Base-by-base conservation (phyloP, 495 filamentous ascomycete genomes). In the Penicillium subrubescens region DNA sequence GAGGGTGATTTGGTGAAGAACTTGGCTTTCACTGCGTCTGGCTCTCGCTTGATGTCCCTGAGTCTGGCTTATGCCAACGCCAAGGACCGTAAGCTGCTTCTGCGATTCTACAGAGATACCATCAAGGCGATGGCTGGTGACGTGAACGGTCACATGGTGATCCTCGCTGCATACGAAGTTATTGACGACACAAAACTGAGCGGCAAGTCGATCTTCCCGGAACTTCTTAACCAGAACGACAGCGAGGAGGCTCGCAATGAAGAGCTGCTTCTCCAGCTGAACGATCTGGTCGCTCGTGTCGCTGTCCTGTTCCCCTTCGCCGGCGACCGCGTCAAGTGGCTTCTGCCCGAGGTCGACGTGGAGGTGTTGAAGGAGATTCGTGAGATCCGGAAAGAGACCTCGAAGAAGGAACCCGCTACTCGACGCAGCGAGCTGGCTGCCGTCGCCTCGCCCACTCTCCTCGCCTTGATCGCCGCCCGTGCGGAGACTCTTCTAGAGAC, bases 101-200 rank as follows among this genome's bases (percentile, higher is more conserved):
- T 97, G 35, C 90, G 89, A 74, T 88, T 88, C 48, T 96, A 91
- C 83, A 93, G 94, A 66, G 92, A 95, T 67, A 92, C 87, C 15
- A 83, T 94, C 69, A 88, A 92, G 71, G 78, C 88, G 57, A 91
- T 98, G 86, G 90, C 90, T 3, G 86, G 85, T 57, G 94, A 99
- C 74, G 65, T 82, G 3, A 59, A 94, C 68, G 96, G 86, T 2
- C 93, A 97, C 68, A 83, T 90, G 71, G 83, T 97, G 56, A 83
- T 98, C 17, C 80, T 98, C 29, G 82, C 93, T 1, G 92, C 91
- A 5, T 93, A 90, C 73, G 94, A 97, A 70, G 87, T 96, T 29
- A 88, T 97, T 58, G 96, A 99, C 67, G 96, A 99, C 72, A 97
- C 94, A 2, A 90, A 92, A 58, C 79, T 97, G 61, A 89, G 87